Evolutionary conservation across 371 early-diverging fungal genomes (phyloP), one percentile per base, ranked within the genome.

Genomic region (Entomophthora muscae): DNA sequence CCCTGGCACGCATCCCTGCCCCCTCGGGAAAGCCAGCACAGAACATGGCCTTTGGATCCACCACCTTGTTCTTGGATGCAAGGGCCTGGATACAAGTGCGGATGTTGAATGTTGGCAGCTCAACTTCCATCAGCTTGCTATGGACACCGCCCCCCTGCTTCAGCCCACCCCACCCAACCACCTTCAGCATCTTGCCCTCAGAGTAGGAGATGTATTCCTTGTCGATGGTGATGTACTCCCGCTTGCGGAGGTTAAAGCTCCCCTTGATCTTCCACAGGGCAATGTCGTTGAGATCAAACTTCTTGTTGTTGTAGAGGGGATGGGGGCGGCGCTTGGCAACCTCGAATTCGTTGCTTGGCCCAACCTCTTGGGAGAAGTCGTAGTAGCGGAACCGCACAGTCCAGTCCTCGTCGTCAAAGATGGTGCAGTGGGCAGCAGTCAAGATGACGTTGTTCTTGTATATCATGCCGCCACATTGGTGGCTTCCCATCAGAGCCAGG

Each of bases 1-100:
- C 64, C 57, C 24, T 31, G 57, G 33, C 64, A 64, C 1, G 57
- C 32, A 28, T 64, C 64, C 42, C 21, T 31, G 33, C 56, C 57
- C 57, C 64, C 27, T 64, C 62, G 7, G 62, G 57, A 23, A 26
- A 56, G 17, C 64, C 64, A 30, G 64, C 57, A 24, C 64, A 64
- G 56, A 64, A 27, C 42, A 51, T 32, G 26, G 42, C 42, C 30
- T 3, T 29, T 23, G 31, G 21, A 33, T 62, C 30, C 1, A 53
- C 62, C 7, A 32, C 26, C 31, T 61, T 61, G 33, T 62, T 62
- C 23, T 52, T 53, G 2, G 3, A 22, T 10, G 32, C 56, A 27
- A 51, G 32, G 42, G 26, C n/a, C n/a, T n/a, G 3, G 2, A 56
- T 42, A 28, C 64, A 64, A 17, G 27, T 31, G 26, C 31, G 24